Percentiles rank a stretch among this genome's conserved stretches.
These are phyloP conservation scores for Reutealis trisperma DNA, from an alignment of 345 rosid species.

Conservation along the genomic window DNA sequence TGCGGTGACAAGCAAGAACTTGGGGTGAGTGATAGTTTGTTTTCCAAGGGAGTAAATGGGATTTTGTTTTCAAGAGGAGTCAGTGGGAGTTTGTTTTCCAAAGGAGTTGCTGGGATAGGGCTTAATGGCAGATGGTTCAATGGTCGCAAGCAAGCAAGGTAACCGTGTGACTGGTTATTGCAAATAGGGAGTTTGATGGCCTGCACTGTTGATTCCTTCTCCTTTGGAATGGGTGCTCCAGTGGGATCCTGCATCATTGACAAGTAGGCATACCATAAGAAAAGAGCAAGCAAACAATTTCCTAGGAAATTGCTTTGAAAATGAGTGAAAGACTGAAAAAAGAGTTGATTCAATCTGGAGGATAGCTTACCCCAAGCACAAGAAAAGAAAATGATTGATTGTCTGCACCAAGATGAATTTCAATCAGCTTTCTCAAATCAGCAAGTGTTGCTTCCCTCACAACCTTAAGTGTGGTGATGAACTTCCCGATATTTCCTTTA, in stretches of 20 bases:
- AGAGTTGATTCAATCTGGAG: background rate
- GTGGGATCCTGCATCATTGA: constrained; percentile 55
- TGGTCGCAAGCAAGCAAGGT: constrained; percentile 58
- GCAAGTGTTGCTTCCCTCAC: constrained; percentile 57
- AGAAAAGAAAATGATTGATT: constrained; percentile 56
- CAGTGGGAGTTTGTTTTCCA: constrained; percentile 56
- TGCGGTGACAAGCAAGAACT: constrained; percentile 26
- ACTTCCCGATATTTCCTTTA: constrained; percentile 49
- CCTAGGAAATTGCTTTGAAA: background rate
- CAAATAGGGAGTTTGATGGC: constrained; percentile 55
- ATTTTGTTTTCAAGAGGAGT: constrained; percentile 23
- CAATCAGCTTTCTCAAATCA: constrained; percentile 72
- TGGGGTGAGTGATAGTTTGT: constrained; percentile 49
- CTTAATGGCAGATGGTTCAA: constrained; percentile 35
- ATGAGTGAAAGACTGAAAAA: background rate
- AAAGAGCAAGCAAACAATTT: background rate
- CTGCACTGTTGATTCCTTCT: constrained; percentile 49
- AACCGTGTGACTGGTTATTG: constrained; percentile 35
- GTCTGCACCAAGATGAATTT: constrained; percentile 62
- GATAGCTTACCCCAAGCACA: constrained; percentile 50
- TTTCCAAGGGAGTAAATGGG: constrained; percentile 57
- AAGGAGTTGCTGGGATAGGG: constrained; percentile 54
- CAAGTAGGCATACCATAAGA: background rate
- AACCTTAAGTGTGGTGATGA: constrained; percentile 56
- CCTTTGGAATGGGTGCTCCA: constrained; percentile 51